Conservation (phyloP, 2,329 filamentous ascomycete species). For the Xylariaceae sp. region DNA sequence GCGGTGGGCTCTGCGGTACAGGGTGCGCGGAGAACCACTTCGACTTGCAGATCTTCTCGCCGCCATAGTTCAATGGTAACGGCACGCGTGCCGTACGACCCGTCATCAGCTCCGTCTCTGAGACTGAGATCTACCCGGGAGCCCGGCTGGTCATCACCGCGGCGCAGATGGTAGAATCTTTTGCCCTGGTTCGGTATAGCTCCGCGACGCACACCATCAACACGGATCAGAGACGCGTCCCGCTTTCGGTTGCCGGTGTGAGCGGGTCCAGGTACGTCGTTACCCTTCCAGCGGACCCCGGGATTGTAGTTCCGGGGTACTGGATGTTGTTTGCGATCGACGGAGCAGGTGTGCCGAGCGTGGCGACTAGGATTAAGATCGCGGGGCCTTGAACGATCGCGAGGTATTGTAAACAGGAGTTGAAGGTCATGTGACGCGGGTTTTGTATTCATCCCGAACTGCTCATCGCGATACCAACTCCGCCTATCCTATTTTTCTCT, state of each 20-base stretch:
- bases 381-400: constrained; percentile 6
- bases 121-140: constrained; percentile 33
- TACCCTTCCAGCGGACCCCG: constrained; percentile 40
- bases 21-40: constrained; percentile 44
- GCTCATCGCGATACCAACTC: no score
- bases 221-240: constrained; percentile 49
- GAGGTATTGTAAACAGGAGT: no score
- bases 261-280: constrained; percentile 34
- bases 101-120: constrained; percentile 35
- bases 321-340: constrained; percentile 47
- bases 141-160: constrained; percentile 34
- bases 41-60: constrained; percentile 48
- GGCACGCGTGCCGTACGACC: constrained; percentile 39
- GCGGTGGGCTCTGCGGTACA: constrained; percentile 45
- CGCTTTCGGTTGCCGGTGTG: constrained; percentile 28
- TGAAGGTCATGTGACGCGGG: no score
- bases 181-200: constrained; percentile 43
- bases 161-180: constrained; percentile 29
- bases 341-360: constrained; percentile 40
- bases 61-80: constrained; percentile 45
- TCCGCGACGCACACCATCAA: constrained; percentile 48
- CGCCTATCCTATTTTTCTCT: no score
- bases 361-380: constrained; percentile 38
- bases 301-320: constrained; percentile 44
- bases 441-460: no score